Conservation (phyloP, 805 yeast species). For the Sungouiozyma intestinalis region DNA sequence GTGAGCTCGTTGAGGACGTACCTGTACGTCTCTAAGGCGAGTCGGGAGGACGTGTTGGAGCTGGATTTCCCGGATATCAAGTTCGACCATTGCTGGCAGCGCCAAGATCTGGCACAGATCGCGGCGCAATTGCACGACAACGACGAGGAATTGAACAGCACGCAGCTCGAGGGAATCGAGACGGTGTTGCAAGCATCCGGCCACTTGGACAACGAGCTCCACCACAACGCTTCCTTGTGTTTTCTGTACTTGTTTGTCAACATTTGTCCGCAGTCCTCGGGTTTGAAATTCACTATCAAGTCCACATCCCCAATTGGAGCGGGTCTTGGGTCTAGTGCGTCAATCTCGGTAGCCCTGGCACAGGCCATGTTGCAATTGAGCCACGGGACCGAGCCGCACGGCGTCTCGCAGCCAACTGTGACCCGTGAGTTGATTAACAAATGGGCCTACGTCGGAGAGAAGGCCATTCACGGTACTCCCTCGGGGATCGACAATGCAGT, state of each 20-base stretch:
- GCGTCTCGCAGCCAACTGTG: too few relatives aligned
- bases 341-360: constrained; percentile 74
- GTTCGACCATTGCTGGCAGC: constrained; percentile 53
- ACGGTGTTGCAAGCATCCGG: background rate
- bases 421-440: constrained; percentile 57
- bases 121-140: background rate
- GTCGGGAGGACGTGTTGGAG: constrained; percentile 35
- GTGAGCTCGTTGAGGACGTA: constrained; percentile 71
- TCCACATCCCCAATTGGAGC: constrained; percentile 93
- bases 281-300: constrained; percentile 53
- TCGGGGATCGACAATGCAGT: constrained; percentile 96
- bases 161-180: background rate
- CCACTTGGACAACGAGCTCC: constrained; percentile 30
- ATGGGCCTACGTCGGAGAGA: constrained; percentile 91
- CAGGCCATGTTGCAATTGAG: constrained; percentile 47
- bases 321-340: constrained; percentile 91
- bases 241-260: constrained; percentile 68
- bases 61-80: constrained; percentile 80
- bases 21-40: constrained; percentile 43
- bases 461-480: constrained; percentile 93
- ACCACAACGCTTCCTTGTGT: constrained; percentile 69
- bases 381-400: constrained; percentile 15
- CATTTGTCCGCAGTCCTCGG: constrained; percentile 41
- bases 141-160: background rate
- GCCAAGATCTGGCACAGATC: background rate